Evolutionary conservation across 371 early-diverging fungal genomes (phyloP).

Genomic region (Capillidium heterosporum): DNA sequence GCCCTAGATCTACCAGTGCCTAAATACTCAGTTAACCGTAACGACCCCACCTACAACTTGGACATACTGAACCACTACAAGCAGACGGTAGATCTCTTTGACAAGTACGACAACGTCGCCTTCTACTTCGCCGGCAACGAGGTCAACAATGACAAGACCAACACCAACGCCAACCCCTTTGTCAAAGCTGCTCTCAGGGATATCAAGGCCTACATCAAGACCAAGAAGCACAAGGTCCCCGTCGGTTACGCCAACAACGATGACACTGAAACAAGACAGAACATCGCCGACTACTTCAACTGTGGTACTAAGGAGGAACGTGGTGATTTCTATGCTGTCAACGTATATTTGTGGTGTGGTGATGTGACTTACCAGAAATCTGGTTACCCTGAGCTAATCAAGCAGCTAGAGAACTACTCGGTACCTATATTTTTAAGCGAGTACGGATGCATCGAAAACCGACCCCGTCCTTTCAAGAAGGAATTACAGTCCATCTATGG

Average conservation of each 20-base stretch:
- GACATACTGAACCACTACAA: slow-evolving; percentile 31
- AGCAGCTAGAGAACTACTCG: slow-evolving; percentile 24
- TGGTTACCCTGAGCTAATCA: slow-evolving; percentile 33
- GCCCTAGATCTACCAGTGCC: slow-evolving; percentile 48
- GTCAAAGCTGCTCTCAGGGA: slow-evolving; percentile 59
- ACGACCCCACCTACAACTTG: slow-evolving; percentile 37
- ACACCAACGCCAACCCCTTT: slow-evolving; percentile 47
- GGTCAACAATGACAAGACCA: slow-evolving; percentile 44
- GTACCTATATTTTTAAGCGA: slow-evolving; percentile 43
- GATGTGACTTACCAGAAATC: slow-evolving; percentile 23
- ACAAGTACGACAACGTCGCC: slow-evolving; percentile 34
- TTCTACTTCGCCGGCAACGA: slow-evolving; percentile 69
- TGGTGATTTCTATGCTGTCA: slow-evolving; percentile 53
- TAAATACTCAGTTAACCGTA: slow-evolving; percentile 39
- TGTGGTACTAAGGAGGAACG: slow-evolving; percentile 43
- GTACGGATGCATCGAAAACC: slow-evolving; percentile 36
- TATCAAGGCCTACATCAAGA: slow-evolving; percentile 35
- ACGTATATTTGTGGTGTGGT: slow-evolving; percentile 47
- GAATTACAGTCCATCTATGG: slow-evolving; percentile 31
- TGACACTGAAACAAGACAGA: slow-evolving; percentile 40
- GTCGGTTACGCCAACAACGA: slow-evolving; percentile 70
- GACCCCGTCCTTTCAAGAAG: slow-evolving; percentile 28
- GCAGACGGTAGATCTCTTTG: slow-evolving; percentile 40
- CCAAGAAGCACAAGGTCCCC: slow-evolving; percentile 24
- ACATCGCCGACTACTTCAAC: slow-evolving; percentile 45